A percentile compares a stretch with the other conserved stretches of the same genome.
These are phyloP conservation scores for Lichtheimia ramosa DNA, from an alignment of 371 early-diverging fungal genomes.

Conservation along the genomic window DNA sequence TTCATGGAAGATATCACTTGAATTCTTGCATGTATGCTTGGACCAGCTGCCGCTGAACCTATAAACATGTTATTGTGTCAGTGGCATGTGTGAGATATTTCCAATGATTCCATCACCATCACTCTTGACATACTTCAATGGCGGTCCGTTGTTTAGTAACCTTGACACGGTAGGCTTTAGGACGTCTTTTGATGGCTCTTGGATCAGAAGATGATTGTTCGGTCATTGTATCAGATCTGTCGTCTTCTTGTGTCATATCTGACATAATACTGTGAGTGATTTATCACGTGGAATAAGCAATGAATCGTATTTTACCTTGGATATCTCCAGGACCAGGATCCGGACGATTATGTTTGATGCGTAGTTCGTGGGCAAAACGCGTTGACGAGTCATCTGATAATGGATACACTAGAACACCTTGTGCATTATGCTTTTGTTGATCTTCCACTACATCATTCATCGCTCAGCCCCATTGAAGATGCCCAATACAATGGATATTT, in stretches of 20 bases:
- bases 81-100: background rate
- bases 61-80: background rate
- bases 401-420: background rate
- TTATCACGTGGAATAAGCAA: background rate
- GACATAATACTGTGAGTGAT: background rate
- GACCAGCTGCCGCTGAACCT: slow-evolving; percentile 11
- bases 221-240: background rate
- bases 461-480: too few species aligned
- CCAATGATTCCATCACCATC: background rate
- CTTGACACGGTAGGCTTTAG: slow-evolving; percentile 8
- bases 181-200: slow-evolving; percentile 9
- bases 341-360: background rate
- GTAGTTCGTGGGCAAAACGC: too few species aligned
- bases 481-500: too few species aligned
- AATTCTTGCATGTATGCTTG: slow-evolving; percentile 14
- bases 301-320: background rate
- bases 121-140: slow-evolving; percentile 3
- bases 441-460: too few species aligned
- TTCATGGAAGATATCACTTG: background rate
- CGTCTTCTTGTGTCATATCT: slow-evolving; percentile 2
- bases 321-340: background rate
- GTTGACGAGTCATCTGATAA: background rate
- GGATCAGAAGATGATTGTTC: slow-evolving; percentile 1
- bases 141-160: slow-evolving; percentile 8
- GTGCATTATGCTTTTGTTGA: too few species aligned